Conservation (phyloP, 164 flowering plant species). For the Brasenia schreberi region DNA sequence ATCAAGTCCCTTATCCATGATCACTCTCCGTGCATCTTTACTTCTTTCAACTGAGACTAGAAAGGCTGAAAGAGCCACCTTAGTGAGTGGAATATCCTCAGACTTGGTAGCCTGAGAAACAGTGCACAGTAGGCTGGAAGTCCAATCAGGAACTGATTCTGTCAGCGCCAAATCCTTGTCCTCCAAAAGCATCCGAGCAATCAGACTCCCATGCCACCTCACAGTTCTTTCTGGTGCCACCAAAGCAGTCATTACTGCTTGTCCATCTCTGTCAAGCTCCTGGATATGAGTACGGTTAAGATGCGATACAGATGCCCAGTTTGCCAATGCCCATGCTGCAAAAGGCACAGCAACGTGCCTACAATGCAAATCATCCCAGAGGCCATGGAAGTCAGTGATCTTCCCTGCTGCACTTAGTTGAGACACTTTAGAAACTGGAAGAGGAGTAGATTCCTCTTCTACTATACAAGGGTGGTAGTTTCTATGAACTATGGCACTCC, state of each 20-base stretch:
- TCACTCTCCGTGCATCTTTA: slow-evolving; percentile 34
- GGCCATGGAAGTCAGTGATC: slow-evolving; percentile 46
- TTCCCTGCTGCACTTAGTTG: neutral
- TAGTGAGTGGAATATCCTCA: slow-evolving; percentile 69
- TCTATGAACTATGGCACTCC: slow-evolving; percentile 22
- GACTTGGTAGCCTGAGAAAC: slow-evolving; percentile 63
- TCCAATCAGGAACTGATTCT: slow-evolving; percentile 90
- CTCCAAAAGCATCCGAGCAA: slow-evolving; percentile 67
- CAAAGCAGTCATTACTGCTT: slow-evolving; percentile 81
- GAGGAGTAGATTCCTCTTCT: slow-evolving; percentile 24
- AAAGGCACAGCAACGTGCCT: slow-evolving; percentile 97
- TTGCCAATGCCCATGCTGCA: slow-evolving; percentile 98
- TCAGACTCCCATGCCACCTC: slow-evolving; percentile 96
- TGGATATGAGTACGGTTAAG: slow-evolving; percentile 69
- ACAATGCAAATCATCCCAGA: slow-evolving; percentile 95
- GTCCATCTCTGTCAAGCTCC: slow-evolving; percentile 85
- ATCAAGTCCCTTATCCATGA: slow-evolving; percentile 78
- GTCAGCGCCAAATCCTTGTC: slow-evolving; percentile 57
- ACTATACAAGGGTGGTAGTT: slow-evolving; percentile 11
- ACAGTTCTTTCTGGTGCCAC: slow-evolving; percentile 95
- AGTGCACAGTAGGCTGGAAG: slow-evolving; percentile 73
- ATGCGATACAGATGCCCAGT: slow-evolving; percentile 90
- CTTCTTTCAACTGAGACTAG: slow-evolving; percentile 73
- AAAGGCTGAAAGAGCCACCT: slow-evolving; percentile 79
- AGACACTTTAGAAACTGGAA: slow-evolving; percentile 24